Base-by-base conservation (phyloP, 768 basidiomycete genomes). In the Dendrothele bispora region DNA sequence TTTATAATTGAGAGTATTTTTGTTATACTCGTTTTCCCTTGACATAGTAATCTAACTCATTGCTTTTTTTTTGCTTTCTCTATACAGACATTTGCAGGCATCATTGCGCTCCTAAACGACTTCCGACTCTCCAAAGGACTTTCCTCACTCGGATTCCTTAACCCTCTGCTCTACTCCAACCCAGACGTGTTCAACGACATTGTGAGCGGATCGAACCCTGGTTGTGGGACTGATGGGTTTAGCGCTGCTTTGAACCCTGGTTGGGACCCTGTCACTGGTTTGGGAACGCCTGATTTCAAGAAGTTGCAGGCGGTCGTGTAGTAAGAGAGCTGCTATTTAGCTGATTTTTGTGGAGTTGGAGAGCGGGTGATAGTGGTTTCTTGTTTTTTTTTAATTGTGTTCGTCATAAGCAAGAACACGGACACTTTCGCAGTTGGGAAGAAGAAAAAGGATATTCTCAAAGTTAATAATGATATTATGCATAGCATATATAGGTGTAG, bases 201-300 rank as follows among this genome's bases (percentile, higher is more conserved):
- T 21, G 24, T 22, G 5, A 7, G 6, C 8, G 44, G 44, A 4
- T 22, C 18, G 20, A 38, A 34, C 27, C 32, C 44, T 4, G 44
- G 44, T 7, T 46, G 44, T 36, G 24, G 7, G 5, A 46, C 45
- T 18, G 14, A 34, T 8, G 45, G 45, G n/a, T 46, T 46, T 37
- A 21, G n/a, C 11, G 45, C 45, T 18, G 20, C 22, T 18, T n/a
- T n/a, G n/a, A n/a, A n/a, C n/a, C 32, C 15, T 4, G 49, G 49
- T 18, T 50, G 49, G 49, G 49, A 50, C 21, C 49, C 49, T 12
- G 49, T 50, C 24, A 46, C 42, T 17, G 42, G 42, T 12, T 29
- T 29, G 27, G 42, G 42, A 10, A 43, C 42, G 7, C 42, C 42
- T 5, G 25, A 43, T 29, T 43, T 43, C 18, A 27, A 6, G 5